Conservation (phyloP, 495 filamentous ascomycete genomes). For the Cercophora samala region DNA sequence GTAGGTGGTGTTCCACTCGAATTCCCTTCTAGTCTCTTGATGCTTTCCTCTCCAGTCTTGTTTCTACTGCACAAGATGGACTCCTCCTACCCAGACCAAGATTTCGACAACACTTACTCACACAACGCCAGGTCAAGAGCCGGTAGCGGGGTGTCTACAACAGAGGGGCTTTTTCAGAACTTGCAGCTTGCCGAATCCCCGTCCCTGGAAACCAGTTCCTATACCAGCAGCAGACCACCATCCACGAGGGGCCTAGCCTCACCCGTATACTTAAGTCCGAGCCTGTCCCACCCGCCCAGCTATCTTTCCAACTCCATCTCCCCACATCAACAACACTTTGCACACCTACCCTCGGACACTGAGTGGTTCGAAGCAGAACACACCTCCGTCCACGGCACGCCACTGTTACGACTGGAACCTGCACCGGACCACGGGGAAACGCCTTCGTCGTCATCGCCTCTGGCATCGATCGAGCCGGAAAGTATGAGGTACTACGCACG, state of each 20-base stretch:
- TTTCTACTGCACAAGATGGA: conserved; percentile 31
- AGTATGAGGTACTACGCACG: conserved; percentile 42
- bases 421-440: conserved; percentile 29
- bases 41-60: neutral
- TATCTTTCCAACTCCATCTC: conserved; percentile 23
- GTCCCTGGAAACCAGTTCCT: conserved; percentile 30
- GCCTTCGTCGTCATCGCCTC: conserved; percentile 30
- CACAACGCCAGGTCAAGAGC: conserved; percentile 43
- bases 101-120: conserved; percentile 45
- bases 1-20: conserved; percentile 31
- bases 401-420: conserved; percentile 36
- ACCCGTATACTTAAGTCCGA: conserved; percentile 30
- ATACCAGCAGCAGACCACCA: conserved; percentile 30
- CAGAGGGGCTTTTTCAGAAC: conserved; percentile 36
- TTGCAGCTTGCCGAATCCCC: conserved; percentile 33
- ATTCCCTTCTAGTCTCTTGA: conserved; percentile 13
- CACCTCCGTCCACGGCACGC: conserved; percentile 31
- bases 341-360: conserved; percentile 29
- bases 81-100: conserved; percentile 29
- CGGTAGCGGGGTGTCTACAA: conserved; percentile 36
- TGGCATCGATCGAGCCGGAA: conserved; percentile 27
- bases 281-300: conserved; percentile 25
- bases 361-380: conserved; percentile 34
- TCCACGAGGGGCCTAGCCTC: conserved; percentile 30
- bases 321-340: conserved; percentile 28